A percentile compares a stretch with the other conserved stretches of the same genome.
phyloP scores from a whole-genome alignment of 192 early-diverging fungal species.

The Coemansia sp. region DNA sequence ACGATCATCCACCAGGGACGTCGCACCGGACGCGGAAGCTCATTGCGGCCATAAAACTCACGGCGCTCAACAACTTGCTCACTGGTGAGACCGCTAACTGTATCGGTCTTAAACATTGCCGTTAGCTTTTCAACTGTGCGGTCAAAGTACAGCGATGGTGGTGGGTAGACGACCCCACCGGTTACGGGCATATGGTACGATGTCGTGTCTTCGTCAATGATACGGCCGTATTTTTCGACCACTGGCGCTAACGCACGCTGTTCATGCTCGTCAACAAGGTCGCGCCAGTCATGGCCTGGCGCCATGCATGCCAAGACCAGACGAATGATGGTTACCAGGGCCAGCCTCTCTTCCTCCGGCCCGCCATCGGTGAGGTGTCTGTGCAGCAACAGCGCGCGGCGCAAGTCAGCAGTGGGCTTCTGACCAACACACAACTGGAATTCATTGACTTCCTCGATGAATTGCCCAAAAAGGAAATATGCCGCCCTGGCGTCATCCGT shows the following conservation, averaged over 20 bases:
- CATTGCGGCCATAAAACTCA: conserved; percentile 82
- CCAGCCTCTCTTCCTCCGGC: conserved; percentile 68
- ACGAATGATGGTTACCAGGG: conserved; percentile 74
- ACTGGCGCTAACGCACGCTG: conserved; percentile 71
- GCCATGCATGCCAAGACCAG: conserved; percentile 74
- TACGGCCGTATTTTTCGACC: conserved; percentile 62
- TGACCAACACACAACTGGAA: conserved; percentile 80
- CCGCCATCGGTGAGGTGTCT: conserved; percentile 73
- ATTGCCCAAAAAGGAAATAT: conserved; percentile 92
- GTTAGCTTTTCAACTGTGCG: conserved; percentile 79
- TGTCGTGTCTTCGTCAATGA: conserved; percentile 47
- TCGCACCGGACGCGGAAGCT: conserved; percentile 70
- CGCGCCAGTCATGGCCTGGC: conserved; percentile 86
- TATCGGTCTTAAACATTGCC: conserved; percentile 80
- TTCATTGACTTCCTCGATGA: conserved; percentile 89
- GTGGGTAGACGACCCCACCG: conserved; percentile 51
- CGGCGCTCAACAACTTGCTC: conserved; percentile 60
- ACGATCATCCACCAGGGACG: conserved; percentile 81
- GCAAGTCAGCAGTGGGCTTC: conserved; percentile 76
- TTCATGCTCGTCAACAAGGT: conserved; percentile 80
- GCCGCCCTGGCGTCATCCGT: conserved; percentile 81
- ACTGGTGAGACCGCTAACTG: conserved; percentile 61
- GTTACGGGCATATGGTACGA: conserved; percentile 57
- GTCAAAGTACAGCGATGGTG: conserved; percentile 87
- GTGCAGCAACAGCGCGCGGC: conserved; percentile 62